phyloP scores from a whole-genome alignment of 805 yeast species.

The Candida silvatica region DNA sequence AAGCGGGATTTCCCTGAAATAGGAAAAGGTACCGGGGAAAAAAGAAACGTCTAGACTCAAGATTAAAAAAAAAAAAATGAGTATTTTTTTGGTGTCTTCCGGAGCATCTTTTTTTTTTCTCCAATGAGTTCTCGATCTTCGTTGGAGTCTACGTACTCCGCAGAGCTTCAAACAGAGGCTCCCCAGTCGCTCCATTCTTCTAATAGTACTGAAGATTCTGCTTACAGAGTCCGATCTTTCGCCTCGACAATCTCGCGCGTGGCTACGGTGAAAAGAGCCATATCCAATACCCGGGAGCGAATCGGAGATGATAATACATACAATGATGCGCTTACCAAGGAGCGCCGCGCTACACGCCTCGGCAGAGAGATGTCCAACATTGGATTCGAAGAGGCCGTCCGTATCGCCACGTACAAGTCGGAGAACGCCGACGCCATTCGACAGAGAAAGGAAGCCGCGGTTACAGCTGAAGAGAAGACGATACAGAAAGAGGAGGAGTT shows the following conservation, averaged over 20 bases:
- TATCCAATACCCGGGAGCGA: constrained; percentile 9
- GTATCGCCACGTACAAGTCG: constrained; percentile 13
- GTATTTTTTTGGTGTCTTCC: too few species aligned
- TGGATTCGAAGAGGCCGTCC: constrained; percentile 18
- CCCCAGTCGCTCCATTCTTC: not conserved
- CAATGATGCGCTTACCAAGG: constrained; percentile 8
- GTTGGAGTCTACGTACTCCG: not conserved
- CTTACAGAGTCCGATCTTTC: constrained; percentile 1
- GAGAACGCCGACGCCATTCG: constrained; percentile 3
- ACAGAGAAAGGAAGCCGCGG: not conserved
- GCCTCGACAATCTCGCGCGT: constrained; percentile 7
- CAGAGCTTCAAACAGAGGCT: not conserved
- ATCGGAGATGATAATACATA: constrained; percentile 17
- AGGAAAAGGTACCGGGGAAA: too few species aligned
- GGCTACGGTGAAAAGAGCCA: constrained; percentile 1
- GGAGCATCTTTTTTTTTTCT: too few species aligned
- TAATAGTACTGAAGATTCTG: constrained; percentile 1
- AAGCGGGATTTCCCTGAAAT: too few species aligned
- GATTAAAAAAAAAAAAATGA: too few species aligned
- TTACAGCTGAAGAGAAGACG: constrained; percentile 3
- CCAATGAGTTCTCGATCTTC: not conserved
- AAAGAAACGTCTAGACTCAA: too few species aligned
- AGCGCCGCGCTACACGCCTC: constrained; percentile 6
- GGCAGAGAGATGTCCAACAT: constrained; percentile 15
- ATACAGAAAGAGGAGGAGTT: constrained; percentile 2